Percentiles rank a stretch among this genome's conserved stretches.
These are phyloP conservation scores for Kentomonas sorsogonicus DNA, from an alignment of 208 protist genomes.

Conservation along the genomic window DNA sequence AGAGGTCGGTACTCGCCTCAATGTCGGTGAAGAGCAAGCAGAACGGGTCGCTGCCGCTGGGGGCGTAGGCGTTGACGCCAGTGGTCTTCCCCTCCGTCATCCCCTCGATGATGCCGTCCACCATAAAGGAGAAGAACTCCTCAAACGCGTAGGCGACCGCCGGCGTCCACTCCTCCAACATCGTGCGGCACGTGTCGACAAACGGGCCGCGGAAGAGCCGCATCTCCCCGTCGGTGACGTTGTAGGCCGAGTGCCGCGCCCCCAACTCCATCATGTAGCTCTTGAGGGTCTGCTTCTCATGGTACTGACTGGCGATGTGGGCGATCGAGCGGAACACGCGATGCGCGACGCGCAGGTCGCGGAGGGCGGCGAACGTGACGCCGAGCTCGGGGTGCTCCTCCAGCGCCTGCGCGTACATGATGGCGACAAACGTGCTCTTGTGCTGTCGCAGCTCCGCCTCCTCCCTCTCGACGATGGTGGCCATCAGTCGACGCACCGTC, in stretches of 20 bases:
- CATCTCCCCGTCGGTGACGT: slow-evolving; percentile 35
- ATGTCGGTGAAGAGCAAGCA: slow-evolving; percentile 78
- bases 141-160: slow-evolving; percentile 44
- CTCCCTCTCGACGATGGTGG: slow-evolving; percentile 24
- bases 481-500: slow-evolving; percentile 46
- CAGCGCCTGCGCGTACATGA: slow-evolving; percentile 58
- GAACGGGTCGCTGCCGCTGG: slow-evolving; percentile 17
- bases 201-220: slow-evolving; percentile 51
- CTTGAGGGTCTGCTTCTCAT: slow-evolving; percentile 22
- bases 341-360: slow-evolving; percentile 28
- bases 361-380: slow-evolving; percentile 30
- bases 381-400: slow-evolving; percentile 44
- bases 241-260: slow-evolving; percentile 44
- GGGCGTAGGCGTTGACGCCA: slow-evolving; percentile 19
- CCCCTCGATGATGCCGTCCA: slow-evolving; percentile 34
- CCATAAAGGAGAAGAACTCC: slow-evolving; percentile 36
- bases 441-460: slow-evolving; percentile 26
- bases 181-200: slow-evolving; percentile 48
- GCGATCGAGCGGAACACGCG: slow-evolving; percentile 46
- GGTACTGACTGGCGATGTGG: slow-evolving; percentile 34
- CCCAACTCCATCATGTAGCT: slow-evolving; percentile 51
- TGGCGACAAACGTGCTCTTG: slow-evolving; percentile 41
- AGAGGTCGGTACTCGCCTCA: slow-evolving; percentile 67
- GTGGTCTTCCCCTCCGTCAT: slow-evolving; percentile 35
- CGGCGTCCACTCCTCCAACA: slow-evolving; percentile 57